Base-by-base conservation (phyloP, 306 rosid species). In the Dryas drummondii region DNA sequence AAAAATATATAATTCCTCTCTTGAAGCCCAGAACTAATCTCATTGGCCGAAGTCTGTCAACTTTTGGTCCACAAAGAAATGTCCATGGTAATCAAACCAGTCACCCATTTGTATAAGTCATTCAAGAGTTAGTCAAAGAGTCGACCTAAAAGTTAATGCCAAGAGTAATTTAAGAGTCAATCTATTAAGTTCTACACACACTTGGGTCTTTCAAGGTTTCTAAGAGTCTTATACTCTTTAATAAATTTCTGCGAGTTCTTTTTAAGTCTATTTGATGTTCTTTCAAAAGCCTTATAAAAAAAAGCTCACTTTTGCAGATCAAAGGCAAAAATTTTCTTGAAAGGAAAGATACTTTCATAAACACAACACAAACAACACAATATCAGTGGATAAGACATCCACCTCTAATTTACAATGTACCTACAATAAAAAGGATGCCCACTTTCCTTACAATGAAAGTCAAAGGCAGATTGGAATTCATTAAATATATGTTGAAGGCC, bases 11-110 rank as follows among this genome's bases (percentile, higher is more conserved):
- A 61, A 6, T 5, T 14, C 48, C 17, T 37, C 4, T 7, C 13
- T 14, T 19, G 46, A 61, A 15, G 44, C 15, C 41, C 7, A 59
- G 12, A 7, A 40, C 9, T 10, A 52, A 7, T 46, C 47, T 32
- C 37, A 32, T 32, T 32, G 2, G 37, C 37, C 37, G 37, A 32
- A 32, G 37, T 32, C 1, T 32, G 37, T 32, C 37, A 32, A 32
- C 19, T 46, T 72, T 13, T 19, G 53, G 19, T 70, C 37, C 26
- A n/a, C 77, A 80, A 70, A 44, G 14, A 73, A 61, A 61, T 32
- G 44, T 61, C 67, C 46, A 61, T 3, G 47, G 47, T 40, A 14
- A 61, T 15, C 19, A 1, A 61, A 61, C 1, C 16, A 27, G 44
- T 59, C 67, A 3, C 40, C 67, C 3, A 32, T 59, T 14, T 59